Percentiles rank a stretch among this genome's conserved stretches.
Conservation (phyloP, 352 stramenopile genomes). For the Phytophthora constricta region DNA sequence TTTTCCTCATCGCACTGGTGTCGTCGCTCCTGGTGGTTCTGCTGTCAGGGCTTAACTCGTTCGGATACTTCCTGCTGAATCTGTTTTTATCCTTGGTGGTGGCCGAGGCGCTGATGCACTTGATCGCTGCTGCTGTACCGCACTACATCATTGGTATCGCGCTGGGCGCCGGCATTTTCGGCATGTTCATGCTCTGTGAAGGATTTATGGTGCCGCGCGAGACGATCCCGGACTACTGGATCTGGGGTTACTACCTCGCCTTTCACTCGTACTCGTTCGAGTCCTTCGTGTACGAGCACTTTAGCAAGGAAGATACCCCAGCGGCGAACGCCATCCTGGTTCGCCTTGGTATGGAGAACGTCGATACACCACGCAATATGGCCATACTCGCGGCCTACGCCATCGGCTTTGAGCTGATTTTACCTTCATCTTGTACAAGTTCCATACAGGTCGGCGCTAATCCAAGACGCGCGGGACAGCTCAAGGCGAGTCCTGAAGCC, state of each 20-base stretch:
- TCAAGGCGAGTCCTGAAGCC: too few relatives aligned
- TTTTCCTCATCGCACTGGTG: slow-evolving; percentile 60
- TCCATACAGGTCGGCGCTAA: slow-evolving; percentile 24
- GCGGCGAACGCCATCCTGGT: slow-evolving; percentile 31
- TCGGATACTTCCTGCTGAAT: slow-evolving; percentile 62
- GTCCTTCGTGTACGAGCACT: slow-evolving; percentile 81
- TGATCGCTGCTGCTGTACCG: slow-evolving; percentile 65
- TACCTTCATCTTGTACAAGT: slow-evolving; percentile 41
- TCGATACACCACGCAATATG: slow-evolving; percentile 52
- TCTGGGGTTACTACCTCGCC: slow-evolving; percentile 79
- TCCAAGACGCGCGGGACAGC: too few relatives aligned
- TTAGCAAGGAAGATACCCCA: slow-evolving; percentile 24
- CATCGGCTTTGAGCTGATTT: slow-evolving; percentile 48
- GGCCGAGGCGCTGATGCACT: slow-evolving; percentile 76
- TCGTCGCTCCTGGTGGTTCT: slow-evolving; percentile 51
- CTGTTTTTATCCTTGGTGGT: slow-evolving; percentile 73
- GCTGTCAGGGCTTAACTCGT: slow-evolving; percentile 51
- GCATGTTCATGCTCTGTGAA: slow-evolving; percentile 83
- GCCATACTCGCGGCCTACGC: slow-evolving; percentile 47
- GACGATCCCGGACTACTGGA: slow-evolving; percentile 67
- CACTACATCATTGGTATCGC: slow-evolving; percentile 86
- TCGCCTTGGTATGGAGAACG: slow-evolving; percentile 50
- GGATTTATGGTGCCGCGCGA: slow-evolving; percentile 70
- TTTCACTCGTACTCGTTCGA: slow-evolving; percentile 85
- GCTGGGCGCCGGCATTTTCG: slow-evolving; percentile 69